Conservation (phyloP, 148 eudicot genomes). For the Tetragonia tetragonoides region DNA sequence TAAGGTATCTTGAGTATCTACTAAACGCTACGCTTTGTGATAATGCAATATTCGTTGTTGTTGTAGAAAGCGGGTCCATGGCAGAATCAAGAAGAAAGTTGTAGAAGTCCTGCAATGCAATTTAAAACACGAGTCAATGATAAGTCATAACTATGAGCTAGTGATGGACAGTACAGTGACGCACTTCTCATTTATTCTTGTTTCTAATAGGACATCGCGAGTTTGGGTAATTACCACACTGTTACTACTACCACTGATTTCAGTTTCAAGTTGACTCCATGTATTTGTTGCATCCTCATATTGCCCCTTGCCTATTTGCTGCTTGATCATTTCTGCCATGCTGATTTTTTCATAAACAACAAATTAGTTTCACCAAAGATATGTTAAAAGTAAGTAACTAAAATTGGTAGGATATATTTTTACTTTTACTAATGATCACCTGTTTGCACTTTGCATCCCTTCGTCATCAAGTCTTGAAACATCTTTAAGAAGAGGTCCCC, state of each 20-base stretch:
- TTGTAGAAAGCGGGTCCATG: conserved; percentile 48
- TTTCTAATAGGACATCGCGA: no score
- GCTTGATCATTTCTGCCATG: conserved; percentile 53
- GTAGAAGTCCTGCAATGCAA: conserved; percentile 65
- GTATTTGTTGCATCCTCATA: conserved; percentile 56
- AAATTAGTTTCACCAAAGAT: not conserved
- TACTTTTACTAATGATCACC: conserved; percentile 25
- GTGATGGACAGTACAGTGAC: no score
- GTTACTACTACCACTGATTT: conserved; percentile 40
- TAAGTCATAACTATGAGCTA: no score
- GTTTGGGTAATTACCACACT: conserved; percentile 38
- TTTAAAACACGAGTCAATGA: no score
- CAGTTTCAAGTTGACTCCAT: conserved; percentile 56
- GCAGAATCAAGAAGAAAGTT: conserved; percentile 64
- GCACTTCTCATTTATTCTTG: no score
- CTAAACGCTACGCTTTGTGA: conserved; percentile 36
- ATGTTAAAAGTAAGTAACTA: no score
- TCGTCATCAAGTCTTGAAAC: conserved; percentile 70
- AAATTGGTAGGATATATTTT: not conserved
- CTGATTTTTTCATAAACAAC: conserved; percentile 28
- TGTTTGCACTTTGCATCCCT: conserved; percentile 52
- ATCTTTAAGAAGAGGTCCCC: conserved; percentile 88
- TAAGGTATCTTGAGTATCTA: conserved; percentile 58
- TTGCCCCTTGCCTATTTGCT: conserved; percentile 47
- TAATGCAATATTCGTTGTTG: conserved; percentile 18